Base-by-base conservation (phyloP, 1,284 basidiomycete species). In the Sanghuangporus sanghuang region DNA sequence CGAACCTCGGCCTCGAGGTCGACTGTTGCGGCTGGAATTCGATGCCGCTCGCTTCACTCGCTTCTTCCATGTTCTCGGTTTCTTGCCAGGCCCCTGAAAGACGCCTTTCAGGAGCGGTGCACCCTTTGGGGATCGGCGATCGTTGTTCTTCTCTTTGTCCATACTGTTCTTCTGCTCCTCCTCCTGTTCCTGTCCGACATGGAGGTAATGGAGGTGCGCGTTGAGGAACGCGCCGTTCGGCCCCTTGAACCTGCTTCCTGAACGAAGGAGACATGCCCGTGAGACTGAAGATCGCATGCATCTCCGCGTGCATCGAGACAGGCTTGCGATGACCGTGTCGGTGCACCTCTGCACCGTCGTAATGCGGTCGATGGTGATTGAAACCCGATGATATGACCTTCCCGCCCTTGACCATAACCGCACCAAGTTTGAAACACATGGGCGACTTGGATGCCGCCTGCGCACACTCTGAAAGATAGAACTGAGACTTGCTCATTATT, bases 221-320 rank as follows among this genome's bases (percentile, higher is more conserved):
- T 63, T 69, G 70, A 72, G 71, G 66, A 71, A 73, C 68, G 61
- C 73, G 71, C 68, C 72, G 70, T 65, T 73, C 70, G 70, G 73
- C 64, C 68, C 75, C 75, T 78, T 80, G 76, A 80, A 80, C 75
- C 73, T 83, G 82, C 74, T 75, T 78, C 78, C 81, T 82, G 75
- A 79, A 81, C 64, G 79, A 78, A 57, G 81, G 81, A 58, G 79
- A 78, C 78, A 77, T 77, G 75, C 81, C 80, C 62, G 80, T 82
- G 61, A 80, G 67, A 67, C 73, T 83, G 71, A 79, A 82, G 67
- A 83, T 85, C 14, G 79, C 79, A 67, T 85, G 81, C 84, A 85
- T 85, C 73, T 85, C 82, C 2, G 84, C 83, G 67, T 86, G 83
- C 82, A 85, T 85, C 3, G 81, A 84, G 21, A 82, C 73, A 23